These are phyloP conservation scores for Pichia californica DNA, from an alignment of 805 yeast genomes.

Conservation along the genomic window DNA sequence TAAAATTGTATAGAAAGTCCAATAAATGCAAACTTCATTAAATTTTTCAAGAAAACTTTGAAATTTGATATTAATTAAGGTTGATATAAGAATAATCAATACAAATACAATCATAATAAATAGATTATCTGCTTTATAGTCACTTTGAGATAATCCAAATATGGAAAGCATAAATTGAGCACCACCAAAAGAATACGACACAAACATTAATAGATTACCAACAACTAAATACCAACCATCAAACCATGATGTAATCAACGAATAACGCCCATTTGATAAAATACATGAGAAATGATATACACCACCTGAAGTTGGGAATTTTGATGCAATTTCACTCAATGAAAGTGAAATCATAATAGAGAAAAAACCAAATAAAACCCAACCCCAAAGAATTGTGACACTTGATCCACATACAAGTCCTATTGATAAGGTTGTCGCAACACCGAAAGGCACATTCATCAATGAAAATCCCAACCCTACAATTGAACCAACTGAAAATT, in stretches of 20 bases:
- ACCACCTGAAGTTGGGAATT: slow-evolving; percentile 71
- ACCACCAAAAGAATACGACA: slow-evolving; percentile 69
- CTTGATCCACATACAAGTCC: slow-evolving; percentile 74
- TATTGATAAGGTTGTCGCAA: slow-evolving; percentile 66
- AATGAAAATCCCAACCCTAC: slow-evolving; percentile 74
- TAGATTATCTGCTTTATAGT: slow-evolving; percentile 50
- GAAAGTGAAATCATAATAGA: slow-evolving; percentile 63
- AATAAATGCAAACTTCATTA: slow-evolving; percentile 61
- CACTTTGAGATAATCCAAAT: slow-evolving; percentile 53
- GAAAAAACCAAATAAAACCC: slow-evolving; percentile 58
- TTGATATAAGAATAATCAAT: slow-evolving; percentile 50
- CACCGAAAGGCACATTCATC: slow-evolving; percentile 78
- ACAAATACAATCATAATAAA: slow-evolving; percentile 53
- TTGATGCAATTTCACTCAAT: slow-evolving; percentile 69
- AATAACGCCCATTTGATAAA: slow-evolving; percentile 50
- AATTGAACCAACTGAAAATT: slow-evolving; percentile 61
- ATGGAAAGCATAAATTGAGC: slow-evolving; percentile 66
- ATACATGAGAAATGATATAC: slow-evolving; percentile 74
- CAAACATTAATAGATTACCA: slow-evolving; percentile 75
- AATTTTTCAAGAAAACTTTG: slow-evolving; percentile 55
- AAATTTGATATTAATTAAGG: slow-evolving; percentile 56
- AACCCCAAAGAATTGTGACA: slow-evolving; percentile 69
- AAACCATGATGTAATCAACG: slow-evolving; percentile 62
- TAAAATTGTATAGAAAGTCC: slow-evolving; percentile 68
- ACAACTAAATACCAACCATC: slow-evolving; percentile 71